Evolutionary conservation across 2,329 filamentous ascomycete species (phyloP), one percentile per base, ranked within the genome.

Genomic region (Tolypocladium guangdongense): DNA sequence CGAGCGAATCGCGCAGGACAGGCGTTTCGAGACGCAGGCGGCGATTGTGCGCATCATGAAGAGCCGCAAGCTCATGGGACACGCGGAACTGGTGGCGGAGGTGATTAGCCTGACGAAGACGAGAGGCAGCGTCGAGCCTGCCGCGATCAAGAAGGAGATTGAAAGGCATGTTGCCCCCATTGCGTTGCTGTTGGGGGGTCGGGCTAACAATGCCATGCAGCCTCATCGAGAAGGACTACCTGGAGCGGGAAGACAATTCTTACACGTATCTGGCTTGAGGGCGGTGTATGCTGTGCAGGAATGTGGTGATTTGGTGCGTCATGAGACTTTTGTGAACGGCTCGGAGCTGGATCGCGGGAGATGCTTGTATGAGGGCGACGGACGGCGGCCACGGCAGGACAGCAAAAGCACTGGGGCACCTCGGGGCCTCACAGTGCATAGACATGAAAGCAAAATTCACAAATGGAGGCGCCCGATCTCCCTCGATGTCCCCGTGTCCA

Each of bases 31-130:
- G 73, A 96, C 91, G 0, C 93, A 99, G 69, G 93, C 93, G 1
- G 92, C 93, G 1, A 95, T 99, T 65, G 93, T 99, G 57, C 78
- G 93, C 20, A 95, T 99, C 64, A 91, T 99, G 88, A 99, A 99
- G 82, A 87, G 85, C 59, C 80, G 90, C 59, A 96, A 96, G 80
- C 81, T 73, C 10, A 91, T 97, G 71, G 83, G 81, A 5, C 92
- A 97, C 66, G 77, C 82, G n/a, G 87, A 95, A 67, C 74, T 99
- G 30, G 87, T 97, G 22, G 84, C 87, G 3, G 91, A 97, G 73
- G 90, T 96, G 20, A 96, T 99, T 65, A 88, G 86, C 62, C 84
- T 92, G 65, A 99, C 92, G 2, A 88, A 86, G 74, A 88, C 81
- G 60, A 79, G 93, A 52, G 95, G 93, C 16, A 89, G 88, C 20